These are phyloP conservation scores for Debaryomyces maramus DNA, from an alignment of 805 yeast species.

Conservation along the genomic window DNA sequence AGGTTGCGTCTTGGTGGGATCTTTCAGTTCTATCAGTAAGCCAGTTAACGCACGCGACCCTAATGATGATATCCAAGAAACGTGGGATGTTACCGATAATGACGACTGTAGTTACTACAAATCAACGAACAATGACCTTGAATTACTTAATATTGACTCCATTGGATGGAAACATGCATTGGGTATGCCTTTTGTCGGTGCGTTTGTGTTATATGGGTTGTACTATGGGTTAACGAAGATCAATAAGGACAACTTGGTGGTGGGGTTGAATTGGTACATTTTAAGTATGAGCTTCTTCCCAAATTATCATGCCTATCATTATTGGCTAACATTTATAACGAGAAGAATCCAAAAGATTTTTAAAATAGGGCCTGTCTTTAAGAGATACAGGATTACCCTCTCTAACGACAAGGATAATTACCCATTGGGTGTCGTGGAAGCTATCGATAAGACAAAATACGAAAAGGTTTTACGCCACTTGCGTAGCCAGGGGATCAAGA, in stretches of 20 bases:
- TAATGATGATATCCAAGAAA: conserved; percentile 5
- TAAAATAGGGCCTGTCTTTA: conserved; percentile 16
- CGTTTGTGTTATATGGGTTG: conserved; percentile 35
- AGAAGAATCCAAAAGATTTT: conserved; percentile 17
- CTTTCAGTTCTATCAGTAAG: conserved; percentile 20
- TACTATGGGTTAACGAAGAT: conserved; percentile 36
- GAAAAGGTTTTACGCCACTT: conserved; percentile 11
- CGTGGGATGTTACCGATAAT: conserved; percentile 22
- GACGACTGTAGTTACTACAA: conserved; percentile 14
- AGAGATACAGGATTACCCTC: conserved; percentile 44
- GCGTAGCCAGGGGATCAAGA: conserved; percentile 11
- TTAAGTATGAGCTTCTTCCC: conserved; percentile 33
- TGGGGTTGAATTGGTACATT: conserved; percentile 35
- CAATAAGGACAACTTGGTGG: conserved; percentile 28
- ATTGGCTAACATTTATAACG: conserved; percentile 19
- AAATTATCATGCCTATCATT: conserved; percentile 27
- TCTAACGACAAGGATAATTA: conserved; percentile 35
- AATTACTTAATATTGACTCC: conserved; percentile 1
- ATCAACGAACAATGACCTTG: conserved; percentile 5
- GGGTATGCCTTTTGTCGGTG: conserved; percentile 47
- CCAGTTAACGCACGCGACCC: conserved; percentile 27
- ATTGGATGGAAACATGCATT: conserved; percentile 29
- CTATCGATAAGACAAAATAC: conserved; percentile 9
- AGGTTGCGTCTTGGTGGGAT: conserved; percentile 20
- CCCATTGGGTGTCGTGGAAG: conserved; percentile 38